Evolutionary conservation across 495 filamentous ascomycete genomes (phyloP).

Genomic region (Aspergillus sclerotiicarbonarius): DNA sequence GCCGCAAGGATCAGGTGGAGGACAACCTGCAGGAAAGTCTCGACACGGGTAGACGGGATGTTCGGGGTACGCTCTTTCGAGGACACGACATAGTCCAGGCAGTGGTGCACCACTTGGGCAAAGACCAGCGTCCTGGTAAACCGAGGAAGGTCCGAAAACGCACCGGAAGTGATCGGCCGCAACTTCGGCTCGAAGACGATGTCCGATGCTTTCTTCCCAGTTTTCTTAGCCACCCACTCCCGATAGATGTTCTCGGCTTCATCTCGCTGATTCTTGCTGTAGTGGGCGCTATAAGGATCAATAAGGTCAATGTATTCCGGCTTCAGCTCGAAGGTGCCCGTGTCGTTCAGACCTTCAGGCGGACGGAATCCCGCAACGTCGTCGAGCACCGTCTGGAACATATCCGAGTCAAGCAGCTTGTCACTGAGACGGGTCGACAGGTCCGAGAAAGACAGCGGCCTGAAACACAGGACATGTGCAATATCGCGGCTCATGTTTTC

Average conservation of each 20-base stretch:
- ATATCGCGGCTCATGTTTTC: slow-evolving; percentile 83
- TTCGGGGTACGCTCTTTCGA: slow-evolving; percentile 62
- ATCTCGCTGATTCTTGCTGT: slow-evolving; percentile 94
- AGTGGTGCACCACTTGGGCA: slow-evolving; percentile 86
- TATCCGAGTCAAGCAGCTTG: slow-evolving; percentile 62
- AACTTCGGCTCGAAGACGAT: slow-evolving; percentile 93
- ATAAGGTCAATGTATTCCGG: slow-evolving; percentile 77
- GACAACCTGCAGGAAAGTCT: slow-evolving; percentile 87
- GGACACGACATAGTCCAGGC: slow-evolving; percentile 71
- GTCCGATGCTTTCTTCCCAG: slow-evolving; percentile 73
- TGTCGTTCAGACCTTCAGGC: slow-evolving; percentile 88
- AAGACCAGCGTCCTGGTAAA: slow-evolving; percentile 86
- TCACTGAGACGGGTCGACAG: slow-evolving; percentile 68
- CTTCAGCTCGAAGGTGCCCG: slow-evolving; percentile 91
- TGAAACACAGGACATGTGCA: slow-evolving; percentile 92
- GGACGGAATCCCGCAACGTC: slow-evolving; percentile 85
- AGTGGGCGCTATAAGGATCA: slow-evolving; percentile 93
- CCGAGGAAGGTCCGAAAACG: slow-evolving; percentile 68
- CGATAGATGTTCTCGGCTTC: slow-evolving; percentile 88
- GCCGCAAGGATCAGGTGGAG: slow-evolving; percentile 83
- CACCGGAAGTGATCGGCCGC: slow-evolving; percentile 69
- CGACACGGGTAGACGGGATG: slow-evolving; percentile 77
- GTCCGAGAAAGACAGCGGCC: slow-evolving; percentile 90
- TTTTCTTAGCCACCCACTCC: slow-evolving; percentile 82
- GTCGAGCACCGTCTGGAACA: slow-evolving; percentile 81